Conservation (phyloP, 257 asterid species). For the Buddleja alternifolia region DNA sequence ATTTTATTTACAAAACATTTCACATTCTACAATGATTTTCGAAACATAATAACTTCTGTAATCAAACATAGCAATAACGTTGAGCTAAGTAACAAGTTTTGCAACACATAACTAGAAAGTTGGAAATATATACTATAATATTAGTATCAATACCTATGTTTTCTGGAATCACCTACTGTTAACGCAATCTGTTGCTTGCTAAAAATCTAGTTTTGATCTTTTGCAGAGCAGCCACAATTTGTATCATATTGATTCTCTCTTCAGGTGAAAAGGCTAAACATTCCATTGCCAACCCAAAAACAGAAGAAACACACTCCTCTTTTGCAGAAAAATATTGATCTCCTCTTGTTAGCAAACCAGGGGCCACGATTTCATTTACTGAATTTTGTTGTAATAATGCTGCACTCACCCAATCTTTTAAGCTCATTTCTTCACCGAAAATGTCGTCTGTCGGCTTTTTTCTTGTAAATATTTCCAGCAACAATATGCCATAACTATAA, state of each 20-base stretch:
- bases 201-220: slow-evolving; percentile 18
- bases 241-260: slow-evolving; percentile 23
- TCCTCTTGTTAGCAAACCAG: neutral
- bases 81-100: no score
- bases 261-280: slow-evolving; percentile 11
- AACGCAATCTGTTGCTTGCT: neutral
- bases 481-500: slow-evolving; percentile 7
- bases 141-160: no score
- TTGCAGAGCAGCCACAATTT: slow-evolving; percentile 15
- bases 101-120: no score
- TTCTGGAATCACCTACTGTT: no score
- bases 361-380: slow-evolving; percentile 8
- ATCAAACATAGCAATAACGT: no score
- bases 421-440: neutral
- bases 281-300: slow-evolving; percentile 18
- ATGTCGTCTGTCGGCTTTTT: neutral
- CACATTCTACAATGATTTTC: no score
- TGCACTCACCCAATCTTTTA: slow-evolving; percentile 23
- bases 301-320: slow-evolving; percentile 6
- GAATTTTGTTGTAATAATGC: slow-evolving; percentile 19
- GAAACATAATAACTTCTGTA: no score
- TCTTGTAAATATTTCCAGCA: slow-evolving; percentile 14
- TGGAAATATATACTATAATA: no score
- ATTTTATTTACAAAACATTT: no score
- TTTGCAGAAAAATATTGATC: slow-evolving; percentile 8